Evolutionary conservation across 73 alveolate genomes (phyloP).

Genomic region (Symbiodinium pilosum): DNA sequence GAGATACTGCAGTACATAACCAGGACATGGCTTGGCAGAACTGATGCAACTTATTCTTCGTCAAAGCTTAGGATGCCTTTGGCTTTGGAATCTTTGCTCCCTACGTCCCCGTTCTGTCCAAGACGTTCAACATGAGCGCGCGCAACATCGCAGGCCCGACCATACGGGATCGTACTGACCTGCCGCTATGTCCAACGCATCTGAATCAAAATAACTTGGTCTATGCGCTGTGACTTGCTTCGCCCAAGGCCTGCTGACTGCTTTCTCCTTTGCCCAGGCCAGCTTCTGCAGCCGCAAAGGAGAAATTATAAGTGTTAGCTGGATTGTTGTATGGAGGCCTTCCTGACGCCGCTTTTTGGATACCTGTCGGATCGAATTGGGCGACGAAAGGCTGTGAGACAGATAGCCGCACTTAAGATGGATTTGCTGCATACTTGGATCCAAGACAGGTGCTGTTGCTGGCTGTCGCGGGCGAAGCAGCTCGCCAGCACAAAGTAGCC

Average conservation of each 20-base stretch:
- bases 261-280: constrained; percentile 82
- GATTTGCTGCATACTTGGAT: not conserved
- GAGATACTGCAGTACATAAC: too few species aligned
- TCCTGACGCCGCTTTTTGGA: constrained; percentile 61
- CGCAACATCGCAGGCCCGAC: constrained; percentile 57
- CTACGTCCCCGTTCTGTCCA: constrained; percentile 59
- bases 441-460: constrained; percentile 36
- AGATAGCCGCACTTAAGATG: not conserved
- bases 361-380: constrained; percentile 61
- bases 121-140: constrained; percentile 58
- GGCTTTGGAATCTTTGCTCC: constrained; percentile 84
- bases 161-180: too few species aligned
- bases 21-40: too few species aligned
- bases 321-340: constrained; percentile 5
- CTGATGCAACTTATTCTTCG: too few species aligned
- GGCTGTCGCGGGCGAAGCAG: constrained; percentile 70
- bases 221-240: too few species aligned
- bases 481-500: not conserved
- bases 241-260: constrained; percentile 38
- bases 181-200: too few species aligned
- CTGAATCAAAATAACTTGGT: too few species aligned
- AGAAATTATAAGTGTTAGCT: too few species aligned
- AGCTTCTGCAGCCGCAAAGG: too few species aligned
- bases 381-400: constrained; percentile 24
- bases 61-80: constrained; percentile 36